A percentile compares a stretch with the other conserved stretches of the same genome.
Conservation (phyloP, 169 alveolate species). For the Eimeria acervulina region DNA sequence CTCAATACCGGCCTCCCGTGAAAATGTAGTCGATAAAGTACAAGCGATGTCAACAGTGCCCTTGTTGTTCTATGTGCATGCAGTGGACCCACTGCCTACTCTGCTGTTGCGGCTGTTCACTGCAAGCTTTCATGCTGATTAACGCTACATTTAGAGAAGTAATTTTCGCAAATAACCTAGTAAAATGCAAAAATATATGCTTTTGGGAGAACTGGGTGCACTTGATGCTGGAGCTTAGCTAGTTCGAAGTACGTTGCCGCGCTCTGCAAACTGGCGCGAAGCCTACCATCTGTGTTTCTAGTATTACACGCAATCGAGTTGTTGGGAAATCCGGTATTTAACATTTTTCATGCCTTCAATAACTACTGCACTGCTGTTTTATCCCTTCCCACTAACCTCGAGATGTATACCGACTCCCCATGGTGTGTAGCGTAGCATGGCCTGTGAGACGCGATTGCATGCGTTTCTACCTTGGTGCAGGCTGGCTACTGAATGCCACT, state of each 20-base stretch:
- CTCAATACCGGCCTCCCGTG: neutral
- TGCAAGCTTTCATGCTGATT: neutral
- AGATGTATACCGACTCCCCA: neutral
- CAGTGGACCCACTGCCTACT: slow-evolving; percentile 3
- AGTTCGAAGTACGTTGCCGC: neutral
- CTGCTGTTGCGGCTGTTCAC: neutral
- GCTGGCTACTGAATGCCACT: neutral
- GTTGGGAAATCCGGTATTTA: neutral
- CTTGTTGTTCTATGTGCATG: neutral
- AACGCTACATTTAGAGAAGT: neutral
- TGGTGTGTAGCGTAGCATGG: neutral
- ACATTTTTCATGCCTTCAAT: neutral
- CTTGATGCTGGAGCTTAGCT: neutral
- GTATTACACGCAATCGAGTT: neutral
- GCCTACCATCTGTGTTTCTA: neutral
- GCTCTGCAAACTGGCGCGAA: neutral
- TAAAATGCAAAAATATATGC: neutral
- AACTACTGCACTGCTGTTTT: neutral
- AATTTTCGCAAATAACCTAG: neutral
- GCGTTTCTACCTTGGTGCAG: neutral
- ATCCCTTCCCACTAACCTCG: neutral
- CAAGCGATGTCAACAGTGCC: neutral
- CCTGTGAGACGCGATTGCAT: neutral
- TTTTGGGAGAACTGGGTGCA: neutral
- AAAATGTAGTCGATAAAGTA: neutral